Evolutionary conservation across 805 yeast genomes (phyloP).

Genomic region (Candida ulmi): DNA sequence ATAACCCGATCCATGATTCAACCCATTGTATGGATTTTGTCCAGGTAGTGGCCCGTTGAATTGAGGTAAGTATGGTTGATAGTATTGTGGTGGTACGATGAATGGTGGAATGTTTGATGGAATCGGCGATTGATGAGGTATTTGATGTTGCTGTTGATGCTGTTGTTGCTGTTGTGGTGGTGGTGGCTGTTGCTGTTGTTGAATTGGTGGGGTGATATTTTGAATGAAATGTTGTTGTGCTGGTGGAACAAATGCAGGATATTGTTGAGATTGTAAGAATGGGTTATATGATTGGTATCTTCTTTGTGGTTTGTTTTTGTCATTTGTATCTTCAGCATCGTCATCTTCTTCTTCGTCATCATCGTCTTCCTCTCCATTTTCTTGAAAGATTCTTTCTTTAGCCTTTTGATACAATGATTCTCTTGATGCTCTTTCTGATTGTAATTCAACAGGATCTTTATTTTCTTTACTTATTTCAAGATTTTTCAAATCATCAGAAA

Average conservation of each 20-base stretch:
- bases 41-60: background rate
- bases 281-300: background rate
- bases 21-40: background rate
- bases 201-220: background rate
- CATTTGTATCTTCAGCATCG: constrained; percentile 15
- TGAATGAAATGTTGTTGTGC: background rate
- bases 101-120: background rate
- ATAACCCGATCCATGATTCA: background rate
- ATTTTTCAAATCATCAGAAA: background rate
- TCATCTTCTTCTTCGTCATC: constrained; percentile 22
- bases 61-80: background rate
- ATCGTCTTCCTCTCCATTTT: constrained; percentile 24
- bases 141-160: background rate
- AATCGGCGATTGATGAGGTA: background rate
- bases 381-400: constrained; percentile 33
- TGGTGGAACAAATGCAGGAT: background rate
- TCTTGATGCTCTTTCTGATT: constrained; percentile 31
- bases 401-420: constrained; percentile 37
- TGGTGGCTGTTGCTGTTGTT: background rate
- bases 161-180: background rate
- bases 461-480: background rate
- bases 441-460: constrained; percentile 17
- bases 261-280: background rate
- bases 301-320: background rate
- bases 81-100: background rate